Evolutionary conservation across 2,329 filamentous ascomycete species (phyloP).

Genomic region (Emmonsiellopsis sp.): DNA sequence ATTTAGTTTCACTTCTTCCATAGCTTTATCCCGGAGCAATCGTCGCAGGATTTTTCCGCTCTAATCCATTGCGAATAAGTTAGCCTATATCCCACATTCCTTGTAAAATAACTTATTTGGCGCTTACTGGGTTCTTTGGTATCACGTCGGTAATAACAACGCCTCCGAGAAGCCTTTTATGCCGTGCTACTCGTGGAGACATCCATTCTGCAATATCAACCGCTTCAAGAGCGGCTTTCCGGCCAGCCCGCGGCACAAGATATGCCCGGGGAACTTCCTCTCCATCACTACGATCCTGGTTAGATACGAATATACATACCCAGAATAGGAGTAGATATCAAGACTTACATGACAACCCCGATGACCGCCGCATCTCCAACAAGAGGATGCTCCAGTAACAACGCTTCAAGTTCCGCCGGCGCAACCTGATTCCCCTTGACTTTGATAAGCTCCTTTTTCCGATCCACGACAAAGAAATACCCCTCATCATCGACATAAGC

Average conservation of each 20-base stretch:
- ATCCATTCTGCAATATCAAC: slow-evolving; percentile 54
- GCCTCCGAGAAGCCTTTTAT: slow-evolving; percentile 62
- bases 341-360: slow-evolving; percentile 45
- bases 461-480: slow-evolving; percentile 59
- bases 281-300: slow-evolving; percentile 30
- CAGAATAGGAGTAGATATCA: not conserved
- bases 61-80: not conserved
- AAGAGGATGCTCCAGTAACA: slow-evolving; percentile 45
- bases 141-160: slow-evolving; percentile 59
- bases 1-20: slow-evolving; percentile 18
- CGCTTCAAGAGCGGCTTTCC: slow-evolving; percentile 36
- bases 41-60: slow-evolving; percentile 34
- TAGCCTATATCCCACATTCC: not conserved
- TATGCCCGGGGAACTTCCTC: slow-evolving; percentile 61
- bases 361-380: slow-evolving; percentile 60
- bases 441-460: slow-evolving; percentile 58
- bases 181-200: slow-evolving; percentile 51
- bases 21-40: slow-evolving; percentile 29
- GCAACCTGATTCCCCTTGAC: slow-evolving; percentile 54
- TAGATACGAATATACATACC: slow-evolving; percentile 16
- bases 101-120: not conserved
- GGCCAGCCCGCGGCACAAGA: slow-evolving; percentile 45
- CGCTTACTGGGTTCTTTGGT: slow-evolving; percentile 51
- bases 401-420: slow-evolving; percentile 50
- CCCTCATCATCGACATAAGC: slow-evolving; percentile 51